Conservation (phyloP, 2,329 filamentous ascomycete genomes). For the Xenoacremonium recifei region DNA sequence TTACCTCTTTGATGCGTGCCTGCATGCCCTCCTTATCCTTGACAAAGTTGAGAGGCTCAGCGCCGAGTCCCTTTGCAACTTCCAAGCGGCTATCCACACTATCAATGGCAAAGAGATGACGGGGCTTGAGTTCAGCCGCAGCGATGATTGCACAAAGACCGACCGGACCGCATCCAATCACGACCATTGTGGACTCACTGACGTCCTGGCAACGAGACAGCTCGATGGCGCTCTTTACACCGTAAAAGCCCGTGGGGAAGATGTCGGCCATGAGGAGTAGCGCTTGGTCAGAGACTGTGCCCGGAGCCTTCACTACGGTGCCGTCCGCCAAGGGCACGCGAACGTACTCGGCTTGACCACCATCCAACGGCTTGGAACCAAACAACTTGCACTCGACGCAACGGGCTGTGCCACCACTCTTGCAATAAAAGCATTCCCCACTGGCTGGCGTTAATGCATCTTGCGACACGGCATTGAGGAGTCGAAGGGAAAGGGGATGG, state of each 20-base stretch:
- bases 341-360: conserved; percentile 79
- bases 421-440: conserved; percentile 81
- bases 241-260: conserved; percentile 85
- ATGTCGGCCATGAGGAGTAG: conserved; percentile 91
- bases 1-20: conserved; percentile 69
- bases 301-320: conserved; percentile 71
- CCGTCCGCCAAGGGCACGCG: conserved; percentile 78
- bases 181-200: conserved; percentile 65
- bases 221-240: conserved; percentile 74
- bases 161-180: conserved; percentile 83
- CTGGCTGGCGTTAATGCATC: conserved; percentile 17
- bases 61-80: conserved; percentile 70
- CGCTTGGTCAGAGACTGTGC: conserved; percentile 67
- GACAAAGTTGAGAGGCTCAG: conserved; percentile 79
- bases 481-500: not conserved
- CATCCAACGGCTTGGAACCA: conserved; percentile 67
- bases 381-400: conserved; percentile 71
- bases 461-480: not conserved
- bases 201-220: conserved; percentile 43
- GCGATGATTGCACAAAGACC: conserved; percentile 82
- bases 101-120: conserved; percentile 76
- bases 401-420: conserved; percentile 71
- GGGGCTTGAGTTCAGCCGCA: conserved; percentile 72
- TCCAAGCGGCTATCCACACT: conserved; percentile 72
- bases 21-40: conserved; percentile 64